phyloP scores from a whole-genome alignment of 768 basidiomycete species.

The Tricholoma sp. region DNA sequence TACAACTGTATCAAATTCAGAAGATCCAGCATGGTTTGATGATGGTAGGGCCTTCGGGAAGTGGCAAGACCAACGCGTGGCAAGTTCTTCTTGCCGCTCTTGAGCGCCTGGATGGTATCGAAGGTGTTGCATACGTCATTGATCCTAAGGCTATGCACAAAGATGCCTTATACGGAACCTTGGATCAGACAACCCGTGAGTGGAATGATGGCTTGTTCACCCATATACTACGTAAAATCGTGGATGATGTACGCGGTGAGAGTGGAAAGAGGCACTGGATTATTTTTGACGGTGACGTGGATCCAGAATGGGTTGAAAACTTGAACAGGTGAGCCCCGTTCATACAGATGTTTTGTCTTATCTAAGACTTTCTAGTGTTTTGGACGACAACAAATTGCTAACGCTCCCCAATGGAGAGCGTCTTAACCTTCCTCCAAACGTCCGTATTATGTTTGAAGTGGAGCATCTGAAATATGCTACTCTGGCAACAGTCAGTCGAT shows the following conservation, averaged over 20 bases:
- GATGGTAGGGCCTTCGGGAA: slow-evolving; percentile 99
- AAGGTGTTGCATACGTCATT: slow-evolving; percentile 94
- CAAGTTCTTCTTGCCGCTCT: slow-evolving; percentile 87
- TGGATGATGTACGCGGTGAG: slow-evolving; percentile 97
- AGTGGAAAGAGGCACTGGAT: slow-evolving; percentile 98
- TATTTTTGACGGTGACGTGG: slow-evolving; percentile 98
- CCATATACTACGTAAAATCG: slow-evolving; percentile 94
- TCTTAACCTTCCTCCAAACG: slow-evolving; percentile 92
- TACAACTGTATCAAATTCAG: slow-evolving; percentile 98
- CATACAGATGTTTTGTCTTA: slow-evolving; percentile 5
- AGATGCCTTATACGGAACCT: slow-evolving; percentile 93
- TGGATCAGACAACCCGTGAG: slow-evolving; percentile 95
- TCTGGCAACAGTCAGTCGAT: slow-evolving; percentile 97
- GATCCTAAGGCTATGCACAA: slow-evolving; percentile 99
- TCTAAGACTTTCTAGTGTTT: slow-evolving; percentile 55
- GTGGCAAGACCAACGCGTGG: slow-evolving; percentile 97
- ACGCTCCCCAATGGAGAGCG: slow-evolving; percentile 98
- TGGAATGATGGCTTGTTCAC: slow-evolving; percentile 99
- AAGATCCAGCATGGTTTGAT: slow-evolving; percentile 99
- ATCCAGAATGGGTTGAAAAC: slow-evolving; percentile 99
- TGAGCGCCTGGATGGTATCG: slow-evolving; percentile 84
- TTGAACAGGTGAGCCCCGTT: slow-evolving; percentile 74
- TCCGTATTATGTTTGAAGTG: slow-evolving; percentile 99
- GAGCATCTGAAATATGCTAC: slow-evolving; percentile 97
- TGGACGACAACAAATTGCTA: slow-evolving; percentile 97